Evolutionary conservation across 2,329 filamentous ascomycete species (phyloP), one percentile per base, ranked within the genome.

Genomic region (Penicillium crustosum): DNA sequence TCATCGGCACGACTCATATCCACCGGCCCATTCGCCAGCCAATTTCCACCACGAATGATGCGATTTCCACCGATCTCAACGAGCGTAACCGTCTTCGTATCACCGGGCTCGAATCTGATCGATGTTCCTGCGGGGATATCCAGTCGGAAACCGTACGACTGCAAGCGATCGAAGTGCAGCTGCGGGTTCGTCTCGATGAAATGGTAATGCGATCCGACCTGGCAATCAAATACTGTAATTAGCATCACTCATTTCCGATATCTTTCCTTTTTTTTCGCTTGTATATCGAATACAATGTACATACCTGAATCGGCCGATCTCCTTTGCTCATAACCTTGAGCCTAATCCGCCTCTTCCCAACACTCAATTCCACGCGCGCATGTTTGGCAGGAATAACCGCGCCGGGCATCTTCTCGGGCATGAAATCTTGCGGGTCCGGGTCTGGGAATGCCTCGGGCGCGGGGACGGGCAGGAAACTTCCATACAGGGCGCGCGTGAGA

Each of bases 101-200:
- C 93, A 51, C 93, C 93, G 0, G 93, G 93, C 78, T 97, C 93
- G 70, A 97, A 97, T 43, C 93, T 87, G 33, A 96, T 88, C 8
- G 91, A 95, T 0, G 93, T 97, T 36, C 93, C 93, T 0, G 93
- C 92, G 2, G 93, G 82, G 57, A 97, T 94, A 70, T 97, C 93
- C 15, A 97, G 82, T 12, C 92, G 85, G 76, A 86, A 96, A 6
- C 93, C 93, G 69, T 94, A 94, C 1, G 92, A 86, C 64, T 85
- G 86, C 49, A 85, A 79, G 27, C 93, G 90, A 76, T 97, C 93
- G 73, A 97, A 97, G 61, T 90, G 85, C 50, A 97, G 83, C 73
- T 90, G 86, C 0, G 92, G 90, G 75, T 97, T 97, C n/a, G 87
- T 89, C 79, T 97, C 93, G 70, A 96, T 86, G 73, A 97, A 96